These are phyloP conservation scores for Stemphylium vesicarium DNA, from an alignment of 2,329 filamentous ascomycete species.

Conservation along the genomic window DNA sequence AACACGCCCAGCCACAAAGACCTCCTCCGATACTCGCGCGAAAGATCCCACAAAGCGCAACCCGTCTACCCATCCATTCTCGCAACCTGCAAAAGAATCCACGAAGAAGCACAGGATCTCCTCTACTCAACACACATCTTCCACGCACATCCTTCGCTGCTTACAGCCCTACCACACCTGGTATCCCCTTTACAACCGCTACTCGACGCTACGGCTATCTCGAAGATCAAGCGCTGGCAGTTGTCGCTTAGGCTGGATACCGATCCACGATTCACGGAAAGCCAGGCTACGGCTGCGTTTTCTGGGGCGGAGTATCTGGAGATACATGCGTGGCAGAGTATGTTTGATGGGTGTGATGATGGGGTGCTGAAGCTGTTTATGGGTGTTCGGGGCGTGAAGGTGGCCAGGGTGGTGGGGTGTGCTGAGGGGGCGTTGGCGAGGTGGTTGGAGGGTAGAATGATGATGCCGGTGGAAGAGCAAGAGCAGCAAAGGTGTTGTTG, in stretches of 20 bases:
- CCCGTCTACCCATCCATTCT: constrained; percentile 51
- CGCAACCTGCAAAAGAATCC: constrained; percentile 49
- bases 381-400: constrained; percentile 54
- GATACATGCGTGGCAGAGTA: constrained; percentile 57
- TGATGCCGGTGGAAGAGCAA: constrained; percentile 40
- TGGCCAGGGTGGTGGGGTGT: constrained; percentile 53
- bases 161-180: constrained; percentile 54
- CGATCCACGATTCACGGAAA: constrained; percentile 54
- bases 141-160: constrained; percentile 56
- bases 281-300: constrained; percentile 53
- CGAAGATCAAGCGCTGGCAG: constrained; percentile 53
- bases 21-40: constrained; percentile 6
- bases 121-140: constrained; percentile 60
- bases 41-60: constrained; percentile 10
- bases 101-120: constrained; percentile 52
- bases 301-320: constrained; percentile 55
- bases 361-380: constrained; percentile 54
- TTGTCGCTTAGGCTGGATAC: constrained; percentile 57
- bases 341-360: constrained; percentile 49
- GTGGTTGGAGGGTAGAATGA: constrained; percentile 56
- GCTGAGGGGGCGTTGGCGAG: constrained; percentile 51
- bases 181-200: constrained; percentile 47
- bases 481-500: constrained; percentile 28
- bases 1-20: constrained; percentile 16
- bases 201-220: constrained; percentile 34